Conservation (phyloP, 1,139 yeast species). For the Lodderomyces pseudojiufengensis region DNA sequence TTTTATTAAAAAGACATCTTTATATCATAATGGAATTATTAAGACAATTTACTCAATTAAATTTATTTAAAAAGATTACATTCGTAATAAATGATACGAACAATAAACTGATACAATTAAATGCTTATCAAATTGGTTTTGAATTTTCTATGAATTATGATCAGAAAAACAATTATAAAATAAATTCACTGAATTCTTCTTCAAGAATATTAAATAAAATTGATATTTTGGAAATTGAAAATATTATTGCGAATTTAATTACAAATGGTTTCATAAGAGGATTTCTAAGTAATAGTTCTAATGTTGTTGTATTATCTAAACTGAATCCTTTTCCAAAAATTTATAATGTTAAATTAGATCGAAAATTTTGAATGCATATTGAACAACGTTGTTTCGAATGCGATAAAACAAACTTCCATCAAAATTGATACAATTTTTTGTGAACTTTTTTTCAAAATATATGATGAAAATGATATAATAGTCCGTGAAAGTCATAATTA, state of each 20-base stretch:
- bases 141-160: slow-evolving; percentile 27
- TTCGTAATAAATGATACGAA: slow-evolving; percentile 21
- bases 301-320: slow-evolving; percentile 74
- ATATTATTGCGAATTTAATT: slow-evolving; percentile 67
- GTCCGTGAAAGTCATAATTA: too few species aligned
- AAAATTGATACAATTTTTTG: too few species aligned
- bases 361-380: too few species aligned
- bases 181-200: background rate
- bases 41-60: slow-evolving; percentile 48
- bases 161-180: slow-evolving; percentile 2
- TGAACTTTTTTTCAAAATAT: too few species aligned
- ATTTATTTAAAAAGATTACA: slow-evolving; percentile 50
- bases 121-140: slow-evolving; percentile 46
- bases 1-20: slow-evolving; percentile 57
- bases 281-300: slow-evolving; percentile 72
- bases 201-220: slow-evolving; percentile 10
- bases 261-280: slow-evolving; percentile 68
- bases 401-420: too few species aligned
- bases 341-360: background rate
- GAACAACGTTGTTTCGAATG: too few species aligned
- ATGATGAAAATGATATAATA: too few species aligned
- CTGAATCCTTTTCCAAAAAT: slow-evolving; percentile 63
- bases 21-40: slow-evolving; percentile 60
- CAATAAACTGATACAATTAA: slow-evolving; percentile 46
- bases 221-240: slow-evolving; percentile 58